Conservation (phyloP, 1,284 basidiomycete species). For the Phenoliferia sp. region DNA sequence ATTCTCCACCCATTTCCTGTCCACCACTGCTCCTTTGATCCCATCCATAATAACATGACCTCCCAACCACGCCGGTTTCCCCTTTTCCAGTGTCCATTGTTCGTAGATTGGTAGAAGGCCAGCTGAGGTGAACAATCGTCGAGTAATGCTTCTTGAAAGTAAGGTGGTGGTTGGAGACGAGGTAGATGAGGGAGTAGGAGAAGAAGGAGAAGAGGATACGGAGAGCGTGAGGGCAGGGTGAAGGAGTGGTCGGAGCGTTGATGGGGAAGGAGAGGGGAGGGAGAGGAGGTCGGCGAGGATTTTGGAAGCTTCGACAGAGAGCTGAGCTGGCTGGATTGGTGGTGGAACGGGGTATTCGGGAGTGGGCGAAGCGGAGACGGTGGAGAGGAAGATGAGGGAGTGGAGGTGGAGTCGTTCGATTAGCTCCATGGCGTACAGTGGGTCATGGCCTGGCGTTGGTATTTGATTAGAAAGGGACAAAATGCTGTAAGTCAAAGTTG, state of each 20-base stretch:
- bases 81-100: slow-evolving; percentile 61
- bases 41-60: slow-evolving; percentile 73
- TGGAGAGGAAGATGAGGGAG: slow-evolving; percentile 55
- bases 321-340: too few species aligned
- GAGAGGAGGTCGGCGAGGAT: slow-evolving; percentile 19
- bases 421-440: slow-evolving; percentile 65
- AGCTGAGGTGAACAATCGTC: slow-evolving; percentile 60
- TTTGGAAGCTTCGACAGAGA: too few species aligned
- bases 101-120: slow-evolving; percentile 57
- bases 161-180: not conserved
- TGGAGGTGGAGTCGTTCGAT: slow-evolving; percentile 68
- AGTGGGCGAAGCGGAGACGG: slow-evolving; percentile 62
- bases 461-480: not conserved
- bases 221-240: slow-evolving; percentile 57
- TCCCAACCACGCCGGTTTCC: slow-evolving; percentile 57
- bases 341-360: slow-evolving; percentile 47
- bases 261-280: slow-evolving; percentile 50
- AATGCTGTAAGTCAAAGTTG: not conserved
- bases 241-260: slow-evolving; percentile 21
- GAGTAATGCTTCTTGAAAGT: slow-evolving; percentile 39
- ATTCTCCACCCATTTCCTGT: slow-evolving; percentile 9
- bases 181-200: slow-evolving; percentile 47
- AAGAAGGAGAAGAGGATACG: slow-evolving; percentile 62
- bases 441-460: slow-evolving; percentile 59
- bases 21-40: slow-evolving; percentile 50